Evolutionary conservation across 1,284 basidiomycete genomes (phyloP), one percentile per base, ranked within the genome.

Genomic region (Macrocystidia cucumis): DNA sequence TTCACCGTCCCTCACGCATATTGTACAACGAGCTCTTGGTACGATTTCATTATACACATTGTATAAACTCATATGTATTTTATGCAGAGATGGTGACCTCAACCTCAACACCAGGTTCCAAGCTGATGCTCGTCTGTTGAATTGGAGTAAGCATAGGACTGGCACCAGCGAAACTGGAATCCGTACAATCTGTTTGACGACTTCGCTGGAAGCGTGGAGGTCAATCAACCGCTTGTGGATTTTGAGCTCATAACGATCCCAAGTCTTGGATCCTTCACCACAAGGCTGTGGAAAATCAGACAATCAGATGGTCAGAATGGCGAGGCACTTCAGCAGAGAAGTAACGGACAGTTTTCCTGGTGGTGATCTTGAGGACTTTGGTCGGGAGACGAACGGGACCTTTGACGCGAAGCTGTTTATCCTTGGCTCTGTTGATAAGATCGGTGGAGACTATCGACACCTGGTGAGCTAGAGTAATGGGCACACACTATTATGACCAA

Each of bases 191-290:
- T 98, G 95, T 80, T 98, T 98, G 69, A 99, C 96, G 52, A 98
- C 90, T 73, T 98, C 96, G 59, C 89, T 91, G 45, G 95, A 95
- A 42, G 93, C 93, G 74, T 95, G 91, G 48, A 99, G 74, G 76
- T 99, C 96, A 60, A 99, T 98, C 63, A 98, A 78, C 57, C 96
- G 90, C 77, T 99, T 99, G 86, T 99, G 95, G 52, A 99, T 79
- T 74, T 93, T 92, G 72, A 99, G 83, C 73, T 99, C 95, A 69
- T 93, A 98, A 57, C 90, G 84, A 69, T 98, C 96, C 96, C 96
- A 99, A 60, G 96, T 99, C 86, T 99, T 98, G 58, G 91, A 95
- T 78, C 96, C 96, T 72, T 98, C 96, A 93, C 96, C 96, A 63
- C 96, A 96, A 68, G 93, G 88, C 89, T 93, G 55, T 29, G 13